Evolutionary conservation across 306 rosid species (phyloP), one percentile per base, ranked within the genome.

Genomic region (Cicer chorassanicum): DNA sequence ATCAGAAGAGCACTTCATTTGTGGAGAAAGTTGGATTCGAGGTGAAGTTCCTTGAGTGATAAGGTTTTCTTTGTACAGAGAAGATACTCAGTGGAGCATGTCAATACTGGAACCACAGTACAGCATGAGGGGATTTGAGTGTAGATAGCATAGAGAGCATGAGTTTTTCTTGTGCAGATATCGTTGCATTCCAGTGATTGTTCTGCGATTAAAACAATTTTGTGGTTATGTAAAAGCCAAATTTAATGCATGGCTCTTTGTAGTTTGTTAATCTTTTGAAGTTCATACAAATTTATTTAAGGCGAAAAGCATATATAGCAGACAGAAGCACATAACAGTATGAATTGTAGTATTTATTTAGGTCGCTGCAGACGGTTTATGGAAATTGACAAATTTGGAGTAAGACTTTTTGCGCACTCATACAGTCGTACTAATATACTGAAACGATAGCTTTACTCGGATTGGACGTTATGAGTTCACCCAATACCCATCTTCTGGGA

Each of bases 1-100:
- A 88, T 91, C 57, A 87, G 93, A 65, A 87, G 92, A 84, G 85
- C 89, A 9, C 68, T 78, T 65, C 80, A 78, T 56, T 57, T 85
- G 82, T 85, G 89, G 89, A 80, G 65, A 72, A 82, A 76, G 76
- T 61, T 85, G 61, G 89, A 79, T 29, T 71, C 80, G 1, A 76
- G 51, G 57, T 85, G 78, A 82, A 70, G 63, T 50, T 57, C 61
- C 44, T 61, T 7, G 45, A 71, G 49, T 65, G 36, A 50, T 68
- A 11, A 6, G 44, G 46, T 76, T 81, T 76, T 36, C 18, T 7
- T 76, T 76, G 78, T 65, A 71, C 56, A 82, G 75, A 48, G 14
- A 55, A 60, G 44, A 43, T 73, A 62, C 41, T 24, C 68, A 76
- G 39, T 59, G 62, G 73, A 48, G 64, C 76, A 65, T 79, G 49